A percentile compares a stretch with the other conserved stretches of the same genome.
Conservation (phyloP, 139 green algal genomes). For the Closterium sp. region DNA sequence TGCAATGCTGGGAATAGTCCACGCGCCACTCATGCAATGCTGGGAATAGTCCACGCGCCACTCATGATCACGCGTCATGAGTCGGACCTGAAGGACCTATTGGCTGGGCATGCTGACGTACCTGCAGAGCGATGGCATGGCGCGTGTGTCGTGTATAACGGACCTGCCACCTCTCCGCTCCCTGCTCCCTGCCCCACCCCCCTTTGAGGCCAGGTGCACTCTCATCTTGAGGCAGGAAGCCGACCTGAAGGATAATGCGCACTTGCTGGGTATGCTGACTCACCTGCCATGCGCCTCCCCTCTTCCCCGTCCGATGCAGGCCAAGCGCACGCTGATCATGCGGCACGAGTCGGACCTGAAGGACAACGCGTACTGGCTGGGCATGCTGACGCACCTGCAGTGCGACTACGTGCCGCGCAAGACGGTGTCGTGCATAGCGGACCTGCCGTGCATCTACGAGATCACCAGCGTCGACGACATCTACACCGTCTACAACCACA, state of each 20-base stretch:
- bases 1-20: no score
- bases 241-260: constrained; percentile 90
- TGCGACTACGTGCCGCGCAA: constrained; percentile 67
- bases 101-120: constrained; percentile 91
- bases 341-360: constrained; percentile 94
- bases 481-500: constrained; percentile 56
- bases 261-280: constrained; percentile 84
- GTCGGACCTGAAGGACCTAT: constrained; percentile 88
- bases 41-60: constrained; percentile 25
- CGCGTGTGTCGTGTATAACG: constrained; percentile 63
- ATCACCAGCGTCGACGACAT: constrained; percentile 81
- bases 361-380: constrained; percentile 89
- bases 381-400: constrained; percentile 92
- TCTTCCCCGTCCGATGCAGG: constrained; percentile 6
- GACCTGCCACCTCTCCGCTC: constrained; percentile 82
- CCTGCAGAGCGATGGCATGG: constrained; percentile 77
- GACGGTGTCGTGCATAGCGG: constrained; percentile 63
- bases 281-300: background rate
- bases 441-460: constrained; percentile 85
- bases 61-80: constrained; percentile 95
- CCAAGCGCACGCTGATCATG: constrained; percentile 83
- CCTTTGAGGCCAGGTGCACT: constrained; percentile 65
- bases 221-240: constrained; percentile 90
- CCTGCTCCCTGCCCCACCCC: background rate
- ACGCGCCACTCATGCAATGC: no score